A percentile compares a stretch with the other conserved stretches of the same genome.
Evolutionary conservation across 1,284 basidiomycete species (phyloP).

Genomic region (Heterobasidion annosum): DNA sequence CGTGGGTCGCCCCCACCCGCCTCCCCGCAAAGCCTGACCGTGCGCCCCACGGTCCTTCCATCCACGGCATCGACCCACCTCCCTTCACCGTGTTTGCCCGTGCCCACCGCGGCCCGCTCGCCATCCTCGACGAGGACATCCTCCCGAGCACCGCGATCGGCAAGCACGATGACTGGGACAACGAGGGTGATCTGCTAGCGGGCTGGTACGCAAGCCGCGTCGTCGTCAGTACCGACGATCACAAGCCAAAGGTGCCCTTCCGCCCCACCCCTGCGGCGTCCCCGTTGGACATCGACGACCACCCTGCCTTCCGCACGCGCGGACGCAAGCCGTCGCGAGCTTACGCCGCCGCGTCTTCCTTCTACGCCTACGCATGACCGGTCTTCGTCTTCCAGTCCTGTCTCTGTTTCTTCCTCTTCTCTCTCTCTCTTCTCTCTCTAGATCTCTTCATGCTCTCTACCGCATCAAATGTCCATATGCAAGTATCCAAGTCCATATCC

Average conservation of each 20-base stretch:
- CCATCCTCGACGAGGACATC: constrained; percentile 9
- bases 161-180: neutral
- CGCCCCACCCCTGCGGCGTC: neutral
- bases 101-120: constrained; percentile 6
- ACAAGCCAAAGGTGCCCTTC: neutral
- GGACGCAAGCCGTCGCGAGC: constrained; percentile 19
- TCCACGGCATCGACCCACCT: constrained; percentile 5
- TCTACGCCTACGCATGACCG: neutral
- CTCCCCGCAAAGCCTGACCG: constrained; percentile 11
- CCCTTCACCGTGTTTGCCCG: constrained; percentile 4
- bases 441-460: neutral
- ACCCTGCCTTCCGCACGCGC: constrained; percentile 20
- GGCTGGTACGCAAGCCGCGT: constrained; percentile 6
- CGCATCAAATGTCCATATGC: neutral
- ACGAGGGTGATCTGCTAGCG: neutral
- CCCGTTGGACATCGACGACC: constrained; percentile 11
- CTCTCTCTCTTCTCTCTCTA: neutral
- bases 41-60: constrained; percentile 12
- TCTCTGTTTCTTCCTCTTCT: neutral
- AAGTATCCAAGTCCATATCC: neutral
- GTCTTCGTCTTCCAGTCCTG: neutral
- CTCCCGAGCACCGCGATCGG: neutral
- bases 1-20: constrained; percentile 9
- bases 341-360: constrained; percentile 12
- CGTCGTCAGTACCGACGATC: neutral